These are phyloP conservation scores for Rhizopogon vulgaris DNA, from an alignment of 768 basidiomycete species.

Conservation along the genomic window DNA sequence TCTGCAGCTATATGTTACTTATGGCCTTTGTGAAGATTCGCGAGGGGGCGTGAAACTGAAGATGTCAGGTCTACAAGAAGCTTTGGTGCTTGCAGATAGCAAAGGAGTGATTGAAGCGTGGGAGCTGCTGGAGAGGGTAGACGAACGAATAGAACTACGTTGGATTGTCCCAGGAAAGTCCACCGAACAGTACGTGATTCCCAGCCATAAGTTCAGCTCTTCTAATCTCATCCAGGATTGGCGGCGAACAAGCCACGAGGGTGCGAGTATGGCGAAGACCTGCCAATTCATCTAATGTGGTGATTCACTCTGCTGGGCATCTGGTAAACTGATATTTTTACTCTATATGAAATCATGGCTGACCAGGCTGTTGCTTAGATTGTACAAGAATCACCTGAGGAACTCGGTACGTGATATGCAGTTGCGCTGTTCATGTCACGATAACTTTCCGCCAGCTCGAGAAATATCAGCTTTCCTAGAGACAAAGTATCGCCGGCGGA, in stretches of 20 bases:
- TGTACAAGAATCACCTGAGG: constrained; percentile 22
- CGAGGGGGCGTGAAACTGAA: constrained; percentile 49
- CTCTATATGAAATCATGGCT: neutral
- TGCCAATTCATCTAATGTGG: constrained; percentile 19
- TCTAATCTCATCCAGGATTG: constrained; percentile 9
- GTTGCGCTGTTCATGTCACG: neutral
- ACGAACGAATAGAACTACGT: constrained; percentile 18
- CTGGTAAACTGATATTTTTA: constrained; percentile 14
- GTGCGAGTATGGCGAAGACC: constrained; percentile 25
- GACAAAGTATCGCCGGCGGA: constrained; percentile 4
- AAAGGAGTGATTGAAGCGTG: constrained; percentile 16
- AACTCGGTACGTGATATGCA: constrained; percentile 19
- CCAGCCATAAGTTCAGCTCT: neutral
- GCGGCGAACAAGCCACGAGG: constrained; percentile 4
- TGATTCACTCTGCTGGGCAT: constrained; percentile 23
- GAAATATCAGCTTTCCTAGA: constrained; percentile 21
- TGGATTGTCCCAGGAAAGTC: constrained; percentile 20
- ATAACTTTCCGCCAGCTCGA: constrained; percentile 10
- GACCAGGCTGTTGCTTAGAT: constrained; percentile 10
- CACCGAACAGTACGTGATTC: constrained; percentile 6
- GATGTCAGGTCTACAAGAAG: constrained; percentile 62
- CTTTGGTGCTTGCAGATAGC: constrained; percentile 48
- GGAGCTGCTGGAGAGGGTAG: constrained; percentile 19
- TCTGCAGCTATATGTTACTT: constrained; percentile 55
- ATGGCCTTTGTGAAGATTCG: constrained; percentile 36